Evolutionary conservation across 495 filamentous ascomycete species (phyloP).

Genomic region (Podospora australis): DNA sequence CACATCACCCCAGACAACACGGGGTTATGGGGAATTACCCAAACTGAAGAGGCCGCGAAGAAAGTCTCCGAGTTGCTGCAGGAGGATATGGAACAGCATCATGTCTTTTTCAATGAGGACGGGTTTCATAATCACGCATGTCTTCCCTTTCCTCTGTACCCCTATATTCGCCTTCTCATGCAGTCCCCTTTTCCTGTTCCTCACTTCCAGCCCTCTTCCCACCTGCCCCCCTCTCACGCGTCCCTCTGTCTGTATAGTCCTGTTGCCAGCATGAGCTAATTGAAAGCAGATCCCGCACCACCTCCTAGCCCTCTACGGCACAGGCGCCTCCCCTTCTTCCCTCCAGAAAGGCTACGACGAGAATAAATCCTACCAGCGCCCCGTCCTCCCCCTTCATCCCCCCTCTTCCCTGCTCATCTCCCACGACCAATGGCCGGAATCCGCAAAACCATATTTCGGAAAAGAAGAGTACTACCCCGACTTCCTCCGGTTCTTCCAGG

Average conservation of each 20-base stretch:
- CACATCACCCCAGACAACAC: constrained; percentile 49
- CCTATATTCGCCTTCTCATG: too few relatives aligned
- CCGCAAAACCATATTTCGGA: constrained; percentile 45
- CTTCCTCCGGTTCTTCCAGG: constrained; percentile 66
- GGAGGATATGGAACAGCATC: constrained; percentile 65
- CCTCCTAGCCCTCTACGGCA: constrained; percentile 65
- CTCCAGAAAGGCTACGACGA: constrained; percentile 53
- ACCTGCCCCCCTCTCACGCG: constrained; percentile 22
- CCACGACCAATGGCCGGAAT: constrained; percentile 7
- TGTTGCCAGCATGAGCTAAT: too few relatives aligned
- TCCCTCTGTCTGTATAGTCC: constrained; percentile 7
- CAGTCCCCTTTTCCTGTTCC: constrained; percentile 4
- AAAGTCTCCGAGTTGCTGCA: constrained; percentile 61
- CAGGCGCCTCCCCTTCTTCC: constrained; percentile 54
- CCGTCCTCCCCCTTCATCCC: constrained; percentile 32
- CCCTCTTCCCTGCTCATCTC: constrained; percentile 43
- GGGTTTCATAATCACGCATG: constrained; percentile 61
- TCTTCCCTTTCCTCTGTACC: constrained; percentile 3
- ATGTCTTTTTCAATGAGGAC: constrained; percentile 67
- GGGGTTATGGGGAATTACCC: constrained; percentile 49
- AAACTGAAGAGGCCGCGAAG: constrained; percentile 53
- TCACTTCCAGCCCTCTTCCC: not conserved
- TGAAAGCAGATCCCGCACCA: constrained; percentile 76
- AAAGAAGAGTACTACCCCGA: constrained; percentile 53
- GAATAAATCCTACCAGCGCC: constrained; percentile 58